Conservation (phyloP, 768 basidiomycete genomes). For the Panaeolus cyanescens region DNA sequence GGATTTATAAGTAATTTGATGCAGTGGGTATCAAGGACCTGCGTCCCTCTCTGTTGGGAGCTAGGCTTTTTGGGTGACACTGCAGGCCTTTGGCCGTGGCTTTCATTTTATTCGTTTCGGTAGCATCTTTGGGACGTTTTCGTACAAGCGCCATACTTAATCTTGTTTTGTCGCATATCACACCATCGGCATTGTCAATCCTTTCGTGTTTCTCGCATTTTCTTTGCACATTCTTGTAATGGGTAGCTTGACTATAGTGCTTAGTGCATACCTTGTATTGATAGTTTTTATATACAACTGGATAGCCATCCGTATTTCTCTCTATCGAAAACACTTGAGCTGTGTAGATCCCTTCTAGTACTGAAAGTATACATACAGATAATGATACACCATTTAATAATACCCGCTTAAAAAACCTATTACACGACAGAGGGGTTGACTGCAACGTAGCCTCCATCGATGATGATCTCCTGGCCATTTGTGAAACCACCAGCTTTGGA, state of each 20-base stretch:
- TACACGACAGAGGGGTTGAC: conserved; percentile 63
- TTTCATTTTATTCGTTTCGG: neutral
- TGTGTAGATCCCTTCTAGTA: too few relatives aligned
- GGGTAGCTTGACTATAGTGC: neutral
- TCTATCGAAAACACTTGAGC: too few relatives aligned
- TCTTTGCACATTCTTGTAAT: neutral
- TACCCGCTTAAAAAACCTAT: neutral
- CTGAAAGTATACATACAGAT: neutral
- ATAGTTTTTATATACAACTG: neutral
- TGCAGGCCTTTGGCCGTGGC: neutral
- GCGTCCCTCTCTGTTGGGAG: neutral
- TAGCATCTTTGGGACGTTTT: conserved; percentile 1
- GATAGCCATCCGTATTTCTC: too few relatives aligned
- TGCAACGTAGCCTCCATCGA: conserved; percentile 75
- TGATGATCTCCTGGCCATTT: conserved; percentile 76
- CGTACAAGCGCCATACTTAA: neutral
- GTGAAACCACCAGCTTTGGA: conserved; percentile 74
- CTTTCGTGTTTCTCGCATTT: neutral
- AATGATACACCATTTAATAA: neutral
- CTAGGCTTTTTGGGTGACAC: neutral
- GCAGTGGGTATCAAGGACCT: neutral
- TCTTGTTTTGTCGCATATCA: neutral
- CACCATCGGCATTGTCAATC: neutral
- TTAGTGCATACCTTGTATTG: neutral
- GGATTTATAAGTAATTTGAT: neutral